phyloP scores from a whole-genome alignment of 2,329 filamentous ascomycete species.

The Ophidiomyces ophidiicola region DNA sequence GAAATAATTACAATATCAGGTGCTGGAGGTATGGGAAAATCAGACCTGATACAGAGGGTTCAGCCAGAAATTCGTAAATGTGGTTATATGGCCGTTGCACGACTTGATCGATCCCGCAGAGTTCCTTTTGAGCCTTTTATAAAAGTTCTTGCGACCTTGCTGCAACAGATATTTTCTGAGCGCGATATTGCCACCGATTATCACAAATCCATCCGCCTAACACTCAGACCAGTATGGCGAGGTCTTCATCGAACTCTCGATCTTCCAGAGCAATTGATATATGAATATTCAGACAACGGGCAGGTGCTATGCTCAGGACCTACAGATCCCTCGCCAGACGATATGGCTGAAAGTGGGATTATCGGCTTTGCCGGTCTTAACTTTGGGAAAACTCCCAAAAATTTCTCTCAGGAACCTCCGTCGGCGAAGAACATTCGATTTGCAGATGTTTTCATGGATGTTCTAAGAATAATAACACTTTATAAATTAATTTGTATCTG shows the following conservation, averaged over 20 bases:
- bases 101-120: constrained; percentile 47
- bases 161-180: constrained; percentile 54
- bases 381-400: constrained; percentile 27
- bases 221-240: constrained; percentile 46
- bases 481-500: constrained; percentile 82
- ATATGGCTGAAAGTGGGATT: constrained; percentile 23
- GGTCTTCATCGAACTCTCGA: constrained; percentile 47
- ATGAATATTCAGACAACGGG: constrained; percentile 27
- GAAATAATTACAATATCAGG: constrained; percentile 49
- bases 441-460: constrained; percentile 78
- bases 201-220: constrained; percentile 45
- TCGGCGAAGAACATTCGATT: constrained; percentile 51
- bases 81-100: constrained; percentile 49
- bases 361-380: constrained; percentile 25
- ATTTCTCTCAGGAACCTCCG: constrained; percentile 20
- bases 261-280: constrained; percentile 53
- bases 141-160: constrained; percentile 47
- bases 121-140: constrained; percentile 51
- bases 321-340: constrained; percentile 19
- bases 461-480: constrained; percentile 65
- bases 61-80: constrained; percentile 45
- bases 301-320: constrained; percentile 21
- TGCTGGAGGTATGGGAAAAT: constrained; percentile 48
- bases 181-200: constrained; percentile 50
- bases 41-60: constrained; percentile 46